Percentiles rank a stretch among this genome's conserved stretches.
Conservation (phyloP, 371 early-diverging fungal species). For the Mucor ambiguus region DNA sequence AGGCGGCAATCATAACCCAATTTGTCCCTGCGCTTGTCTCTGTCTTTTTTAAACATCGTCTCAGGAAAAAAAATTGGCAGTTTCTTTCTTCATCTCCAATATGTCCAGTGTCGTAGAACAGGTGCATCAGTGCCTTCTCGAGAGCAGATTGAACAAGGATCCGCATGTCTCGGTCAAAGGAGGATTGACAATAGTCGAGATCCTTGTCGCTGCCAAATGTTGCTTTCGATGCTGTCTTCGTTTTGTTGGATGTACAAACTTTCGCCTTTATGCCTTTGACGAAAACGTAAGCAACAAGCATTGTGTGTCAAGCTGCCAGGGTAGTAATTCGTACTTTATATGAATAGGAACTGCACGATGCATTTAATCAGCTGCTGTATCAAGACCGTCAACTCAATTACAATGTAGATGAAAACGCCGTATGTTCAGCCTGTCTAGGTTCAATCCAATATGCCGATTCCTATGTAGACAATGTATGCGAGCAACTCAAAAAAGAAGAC, state of each 20-base stretch:
- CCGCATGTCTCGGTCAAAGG: not conserved
- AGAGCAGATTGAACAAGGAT: not conserved
- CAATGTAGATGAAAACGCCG: not conserved
- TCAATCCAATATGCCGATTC: conserved; percentile 44
- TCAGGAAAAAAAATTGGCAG: not conserved
- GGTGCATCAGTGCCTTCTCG: conserved; percentile 2
- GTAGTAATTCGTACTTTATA: not conserved
- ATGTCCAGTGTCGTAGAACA: conserved; percentile 13
- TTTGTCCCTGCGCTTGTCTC: not conserved
- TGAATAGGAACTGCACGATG: conserved; percentile 23
- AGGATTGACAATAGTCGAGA: conserved; percentile 15
- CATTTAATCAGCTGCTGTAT: conserved; percentile 12
- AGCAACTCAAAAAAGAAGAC: conserved; percentile 32
- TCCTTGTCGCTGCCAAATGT: conserved; percentile 25
- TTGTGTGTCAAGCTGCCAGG: not conserved
- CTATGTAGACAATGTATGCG: conserved; percentile 35
- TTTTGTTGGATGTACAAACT: conserved; percentile 30
- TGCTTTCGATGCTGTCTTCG: conserved; percentile 47
- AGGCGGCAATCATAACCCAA: not conserved
- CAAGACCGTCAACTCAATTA: not conserved
- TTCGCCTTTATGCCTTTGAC: conserved; percentile 23
- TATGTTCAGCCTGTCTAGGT: conserved; percentile 56
- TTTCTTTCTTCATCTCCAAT: not conserved
- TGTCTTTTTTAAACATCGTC: not conserved
- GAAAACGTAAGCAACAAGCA: conserved; percentile 21